Base-by-base conservation (phyloP, 768 basidiomycete genomes). In the Suillus plorans region DNA sequence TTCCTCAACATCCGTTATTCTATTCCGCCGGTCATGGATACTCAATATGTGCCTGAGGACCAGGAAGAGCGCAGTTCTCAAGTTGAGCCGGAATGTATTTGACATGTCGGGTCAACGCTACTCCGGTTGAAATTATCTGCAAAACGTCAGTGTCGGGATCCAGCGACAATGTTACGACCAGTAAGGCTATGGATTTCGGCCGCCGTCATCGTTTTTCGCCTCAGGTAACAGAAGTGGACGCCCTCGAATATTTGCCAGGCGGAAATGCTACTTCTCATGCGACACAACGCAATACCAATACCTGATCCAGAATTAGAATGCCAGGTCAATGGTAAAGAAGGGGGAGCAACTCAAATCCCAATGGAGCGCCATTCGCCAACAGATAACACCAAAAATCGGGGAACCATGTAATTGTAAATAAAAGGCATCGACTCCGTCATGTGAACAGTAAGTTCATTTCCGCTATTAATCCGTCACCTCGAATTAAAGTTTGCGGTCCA, bases 351-450 rank as follows among this genome's bases (percentile, higher is more conserved):
- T 82, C 64, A 91, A 87, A 73, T 77, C 86, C 16, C 77, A 81
- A 34, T 93, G 90, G 87, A 86, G 82, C 62, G 83, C 81, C 59
- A 80, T 84, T 59, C 88, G 94, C 34, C 85, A 95, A 53, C 84
- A 88, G 70, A 92, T 97, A 58, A 93, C 87, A 3, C 91, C 92
- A 36, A 94, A 91, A 75, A 88, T 97, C 55, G 93, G 92, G 8
- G 93, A 95, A 73, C 76, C 96, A 45, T n/a, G 20, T 20, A 37
- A 37, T 37, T 12, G 31, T 31, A 20, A 34, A 95, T 91, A 5
- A 89, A 91, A 67, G 89, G 92, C 63, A 65, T 74, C 1, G 70
- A 79, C 7, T 81, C 85, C 18, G 91, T 94, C 62, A 63, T 78
- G 44, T 83, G 84, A 31, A 90, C 93, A 69, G 89, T 91, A 75